Base-by-base conservation (phyloP, 2,329 filamentous ascomycete genomes). In the Colletotrichum euphorbiae region DNA sequence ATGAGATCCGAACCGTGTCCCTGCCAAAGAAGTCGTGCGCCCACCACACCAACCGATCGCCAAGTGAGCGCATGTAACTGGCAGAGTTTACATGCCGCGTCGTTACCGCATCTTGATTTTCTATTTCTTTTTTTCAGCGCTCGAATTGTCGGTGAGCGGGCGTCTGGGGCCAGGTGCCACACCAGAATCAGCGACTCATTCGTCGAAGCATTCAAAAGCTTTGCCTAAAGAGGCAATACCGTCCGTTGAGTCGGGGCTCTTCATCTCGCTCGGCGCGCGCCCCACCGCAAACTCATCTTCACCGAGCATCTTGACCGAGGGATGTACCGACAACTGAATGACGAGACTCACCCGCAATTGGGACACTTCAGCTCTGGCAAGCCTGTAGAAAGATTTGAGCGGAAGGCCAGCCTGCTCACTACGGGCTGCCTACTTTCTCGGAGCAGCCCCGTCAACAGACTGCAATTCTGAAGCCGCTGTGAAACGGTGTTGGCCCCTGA, bases 251-350 rank as follows among this genome's bases (percentile, higher is more conserved):
- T 31, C 13, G 33, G 40, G 36, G 28, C 43, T 50, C 33, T 58
- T 67, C 52, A 67, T 67, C 46, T 67, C 65, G 60, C 65, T 68
- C 64, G 52, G 64, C 38, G 15, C 38, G 4, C 6, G 43, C 36
- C 19, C 45, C 50, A 36, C 50, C 17, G 31, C 19, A 38, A 19
- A 15, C 13, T 54, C 36, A 7, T 9, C 21, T 51, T 51, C 46
- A 51, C 46, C 46, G 46, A 33, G 48, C 13, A 31, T 36, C 21
- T 17, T 45, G 19, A 19, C 56, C 56, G 56, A 60, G 28, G 13
- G 9, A 24, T 31, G n/a, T 42, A 40, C 56, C 56, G 43, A 60
- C 24, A 4, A 51, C 48, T 11, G 7, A 51, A 8, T 51, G 7
- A 11, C n/a, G 8, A 28, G n/a, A n/a, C 21, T 7, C 28, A 24